Conservation (phyloP, 129 eudicot genomes). For the Escallonia herrerae region DNA sequence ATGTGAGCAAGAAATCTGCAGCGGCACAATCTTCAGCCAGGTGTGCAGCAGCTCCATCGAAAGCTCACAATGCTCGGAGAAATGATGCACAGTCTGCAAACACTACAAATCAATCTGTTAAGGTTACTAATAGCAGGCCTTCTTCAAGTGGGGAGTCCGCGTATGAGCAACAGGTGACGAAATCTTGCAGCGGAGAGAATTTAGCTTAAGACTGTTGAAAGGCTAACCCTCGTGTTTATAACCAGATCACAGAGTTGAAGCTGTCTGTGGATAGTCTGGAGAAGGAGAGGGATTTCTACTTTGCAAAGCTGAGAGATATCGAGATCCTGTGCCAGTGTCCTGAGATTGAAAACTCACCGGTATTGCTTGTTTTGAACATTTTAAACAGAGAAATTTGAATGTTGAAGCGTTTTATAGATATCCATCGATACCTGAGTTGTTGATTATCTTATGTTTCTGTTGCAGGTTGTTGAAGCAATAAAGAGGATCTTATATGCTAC, state of each 20-base stretch:
- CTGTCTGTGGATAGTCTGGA: constrained; percentile 82
- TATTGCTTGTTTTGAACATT: constrained; percentile 14
- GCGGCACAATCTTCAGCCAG: constrained; percentile 49
- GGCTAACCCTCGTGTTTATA: constrained; percentile 8
- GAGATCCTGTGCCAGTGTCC: constrained; percentile 89
- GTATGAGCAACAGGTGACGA: constrained; percentile 63
- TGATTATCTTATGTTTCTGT: neutral
- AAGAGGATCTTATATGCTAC: constrained; percentile 75
- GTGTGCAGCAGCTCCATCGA: constrained; percentile 41
- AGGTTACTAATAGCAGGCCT: constrained; percentile 45
- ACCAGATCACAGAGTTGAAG: constrained; percentile 88
- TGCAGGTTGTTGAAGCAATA: constrained; percentile 67
- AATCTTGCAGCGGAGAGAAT: neutral
- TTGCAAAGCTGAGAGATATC: constrained; percentile 83
- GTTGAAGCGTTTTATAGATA: neutral
- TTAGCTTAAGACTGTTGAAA: neutral
- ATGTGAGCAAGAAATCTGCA: constrained; percentile 53
- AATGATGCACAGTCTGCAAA: constrained; percentile 41
- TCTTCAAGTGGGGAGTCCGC: constrained; percentile 37
- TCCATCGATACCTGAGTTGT: too few species aligned
- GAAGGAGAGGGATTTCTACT: constrained; percentile 96
- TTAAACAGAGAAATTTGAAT: neutral
- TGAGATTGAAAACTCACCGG: constrained; percentile 56
- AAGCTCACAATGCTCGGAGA: constrained; percentile 47
- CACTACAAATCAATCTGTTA: constrained; percentile 51